These are phyloP conservation scores for Podospora fimiseda DNA, from an alignment of 495 filamentous ascomycete species.

Conservation along the genomic window DNA sequence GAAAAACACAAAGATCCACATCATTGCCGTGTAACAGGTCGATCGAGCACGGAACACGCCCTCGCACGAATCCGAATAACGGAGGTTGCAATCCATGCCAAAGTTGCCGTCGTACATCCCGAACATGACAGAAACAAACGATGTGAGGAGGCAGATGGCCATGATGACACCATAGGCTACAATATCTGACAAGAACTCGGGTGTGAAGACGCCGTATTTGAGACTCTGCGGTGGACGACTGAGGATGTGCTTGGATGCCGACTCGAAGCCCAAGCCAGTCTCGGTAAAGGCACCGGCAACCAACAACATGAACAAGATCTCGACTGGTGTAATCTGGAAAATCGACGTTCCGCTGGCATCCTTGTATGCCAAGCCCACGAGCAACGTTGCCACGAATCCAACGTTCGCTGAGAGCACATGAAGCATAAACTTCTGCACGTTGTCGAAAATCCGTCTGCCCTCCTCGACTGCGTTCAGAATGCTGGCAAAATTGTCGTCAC, in stretches of 20 bases:
- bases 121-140: constrained; percentile 52
- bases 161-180: constrained; percentile 66
- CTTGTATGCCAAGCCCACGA: constrained; percentile 68
- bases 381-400: constrained; percentile 60
- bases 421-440: constrained; percentile 76
- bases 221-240: constrained; percentile 59
- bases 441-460: constrained; percentile 67
- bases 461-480: constrained; percentile 71
- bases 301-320: constrained; percentile 76
- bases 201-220: constrained; percentile 60
- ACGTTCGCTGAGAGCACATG: constrained; percentile 70
- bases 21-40: constrained; percentile 68
- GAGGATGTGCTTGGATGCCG: constrained; percentile 64
- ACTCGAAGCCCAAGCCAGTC: constrained; percentile 67
- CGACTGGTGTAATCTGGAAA: constrained; percentile 66
- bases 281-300: constrained; percentile 68
- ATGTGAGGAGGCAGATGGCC: constrained; percentile 48
- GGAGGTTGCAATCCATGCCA: constrained; percentile 59
- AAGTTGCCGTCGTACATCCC: constrained; percentile 62
- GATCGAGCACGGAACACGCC: constrained; percentile 69
- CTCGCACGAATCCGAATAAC: constrained; percentile 47
- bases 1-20: constrained; percentile 63
- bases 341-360: constrained; percentile 57
- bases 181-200: constrained; percentile 65
- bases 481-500: constrained; percentile 79